Conservation (phyloP, 352 stramenopile species). For the Phytophthora pluvialis region DNA sequence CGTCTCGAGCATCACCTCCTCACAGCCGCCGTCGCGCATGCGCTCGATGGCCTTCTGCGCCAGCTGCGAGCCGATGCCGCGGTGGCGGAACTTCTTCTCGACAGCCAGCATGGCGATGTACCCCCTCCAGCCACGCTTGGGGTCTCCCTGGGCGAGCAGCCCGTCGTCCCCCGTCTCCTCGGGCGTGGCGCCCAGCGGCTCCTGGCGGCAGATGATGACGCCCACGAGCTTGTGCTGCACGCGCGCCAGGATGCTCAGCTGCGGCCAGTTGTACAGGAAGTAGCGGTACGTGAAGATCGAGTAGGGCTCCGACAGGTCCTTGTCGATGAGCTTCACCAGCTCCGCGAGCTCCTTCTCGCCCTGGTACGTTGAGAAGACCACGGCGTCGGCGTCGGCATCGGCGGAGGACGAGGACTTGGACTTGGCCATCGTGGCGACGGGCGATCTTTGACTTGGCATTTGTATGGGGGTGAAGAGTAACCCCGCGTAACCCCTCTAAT, state of each 20-base stretch:
- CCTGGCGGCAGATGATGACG: constrained; percentile 93
- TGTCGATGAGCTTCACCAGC: constrained; percentile 94
- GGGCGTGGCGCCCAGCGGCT: constrained; percentile 70
- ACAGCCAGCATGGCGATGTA: constrained; percentile 97
- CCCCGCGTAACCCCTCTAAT: not conserved
- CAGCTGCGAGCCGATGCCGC: constrained; percentile 92
- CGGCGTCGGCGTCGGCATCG: constrained; percentile 17
- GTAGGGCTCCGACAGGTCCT: constrained; percentile 95
- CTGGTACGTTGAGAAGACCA: constrained; percentile 79
- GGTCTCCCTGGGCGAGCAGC: constrained; percentile 19
- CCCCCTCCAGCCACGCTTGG: constrained; percentile 64
- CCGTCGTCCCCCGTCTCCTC: constrained; percentile 51
- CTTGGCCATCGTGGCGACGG: constrained; percentile 33
- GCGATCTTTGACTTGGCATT: constrained; percentile 1
- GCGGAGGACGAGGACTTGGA: constrained; percentile 11
- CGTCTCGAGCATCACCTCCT: constrained; percentile 94
- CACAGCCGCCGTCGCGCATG: constrained; percentile 83
- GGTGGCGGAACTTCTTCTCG: constrained; percentile 88
- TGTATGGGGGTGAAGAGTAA: constrained; percentile 9
- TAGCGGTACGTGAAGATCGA: constrained; percentile 98
- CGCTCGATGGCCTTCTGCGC: constrained; percentile 88
- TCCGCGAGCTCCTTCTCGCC: constrained; percentile 91
- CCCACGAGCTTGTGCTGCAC: constrained; percentile 90
- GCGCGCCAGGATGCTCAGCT: constrained; percentile 90
- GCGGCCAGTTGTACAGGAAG: constrained; percentile 95